Evolutionary conservation across 2,329 filamentous ascomycete genomes (phyloP).

Genomic region (Stylonectria norvegica): DNA sequence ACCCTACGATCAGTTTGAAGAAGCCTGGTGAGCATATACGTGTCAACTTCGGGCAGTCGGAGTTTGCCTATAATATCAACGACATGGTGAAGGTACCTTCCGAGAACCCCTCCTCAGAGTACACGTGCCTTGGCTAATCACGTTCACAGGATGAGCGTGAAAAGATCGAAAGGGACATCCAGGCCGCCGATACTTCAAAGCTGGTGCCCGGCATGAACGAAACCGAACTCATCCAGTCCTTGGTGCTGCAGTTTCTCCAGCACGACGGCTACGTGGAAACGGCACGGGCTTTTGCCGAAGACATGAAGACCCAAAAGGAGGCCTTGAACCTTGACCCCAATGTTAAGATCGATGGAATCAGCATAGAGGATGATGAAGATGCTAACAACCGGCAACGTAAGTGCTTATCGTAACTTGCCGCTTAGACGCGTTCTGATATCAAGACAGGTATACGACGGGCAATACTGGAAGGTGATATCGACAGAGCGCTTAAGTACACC

Average conservation of each 20-base stretch:
- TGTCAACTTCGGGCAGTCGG: slow-evolving; percentile 67
- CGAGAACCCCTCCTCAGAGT: not conserved
- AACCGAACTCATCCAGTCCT: slow-evolving; percentile 72
- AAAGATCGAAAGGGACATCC: slow-evolving; percentile 59
- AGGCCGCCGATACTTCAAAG: slow-evolving; percentile 51
- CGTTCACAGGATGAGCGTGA: slow-evolving; percentile 54
- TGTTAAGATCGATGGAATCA: slow-evolving; percentile 54
- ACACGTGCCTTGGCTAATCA: slow-evolving; percentile 12
- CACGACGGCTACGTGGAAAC: slow-evolving; percentile 97
- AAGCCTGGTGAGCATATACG: slow-evolving; percentile 59
- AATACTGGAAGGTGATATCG: slow-evolving; percentile 88
- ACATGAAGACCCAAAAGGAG: slow-evolving; percentile 70
- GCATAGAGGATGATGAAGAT: slow-evolving; percentile 77
- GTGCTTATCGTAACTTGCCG: slow-evolving; percentile 25
- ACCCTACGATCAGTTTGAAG: slow-evolving; percentile 63
- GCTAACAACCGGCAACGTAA: slow-evolving; percentile 81
- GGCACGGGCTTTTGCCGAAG: slow-evolving; percentile 79
- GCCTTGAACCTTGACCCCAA: slow-evolving; percentile 60
- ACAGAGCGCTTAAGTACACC: slow-evolving; percentile 80
- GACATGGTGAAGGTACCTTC: slow-evolving; percentile 68
- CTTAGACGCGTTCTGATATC: slow-evolving; percentile 12
- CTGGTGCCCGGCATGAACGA: slow-evolving; percentile 67
- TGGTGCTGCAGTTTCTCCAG: slow-evolving; percentile 82
- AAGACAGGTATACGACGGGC: slow-evolving; percentile 73
- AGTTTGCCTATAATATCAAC: slow-evolving; percentile 91